Base-by-base conservation (phyloP, 805 yeast genomes). In the Candida incommunis region DNA sequence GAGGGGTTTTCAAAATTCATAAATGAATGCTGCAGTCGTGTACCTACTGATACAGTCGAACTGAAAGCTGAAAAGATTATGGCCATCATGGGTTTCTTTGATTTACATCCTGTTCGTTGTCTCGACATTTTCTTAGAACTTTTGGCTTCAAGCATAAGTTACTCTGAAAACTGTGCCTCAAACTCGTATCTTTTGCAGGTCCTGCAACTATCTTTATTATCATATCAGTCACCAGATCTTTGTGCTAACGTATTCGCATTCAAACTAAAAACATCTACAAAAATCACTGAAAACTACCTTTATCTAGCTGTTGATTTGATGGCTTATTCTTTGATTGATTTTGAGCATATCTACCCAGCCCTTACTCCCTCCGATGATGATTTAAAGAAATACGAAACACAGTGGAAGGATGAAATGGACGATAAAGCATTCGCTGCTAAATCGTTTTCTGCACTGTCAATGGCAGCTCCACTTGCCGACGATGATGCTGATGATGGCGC, bases 401-500 rank as follows among this genome's bases (percentile, higher is more conserved):
- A 58, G 3, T 72, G 75, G 56, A 69, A 72, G 29, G 62, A 64
- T 24, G 66, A 69, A 7, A 56, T 74, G 46, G 77, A 78, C 15
- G 75, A 75, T 11, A 72, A 76, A 47, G 74, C 82, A 0, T 67
- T 11, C n/a, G 25, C 23, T 15, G 23, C 25, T 23, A 22, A 40
- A 13, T 27, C 43, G 7, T 21, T 84, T 0, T 83, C 81, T 49
- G 94, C 95, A 0, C 64, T 88, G 42, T 92, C 96, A 0, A 59
- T 87, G 52, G 95, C 96, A 3, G 92, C 92, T 7, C 94, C 95
- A 0, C 66, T 88, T 31, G 68, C 71, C 2, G 78, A 75, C 31
- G 90, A 81, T 27, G 83, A 75, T 18, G 82, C 75, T 22, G 76
- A 69, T 4, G 66, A 63, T n/a, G 62, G 54, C 13, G 43, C 43